A percentile compares a stretch with the other conserved stretches of the same genome.
phyloP scores from a whole-genome alignment of 1,284 basidiomycete genomes.

The Ganoderma leucocontextum region DNA sequence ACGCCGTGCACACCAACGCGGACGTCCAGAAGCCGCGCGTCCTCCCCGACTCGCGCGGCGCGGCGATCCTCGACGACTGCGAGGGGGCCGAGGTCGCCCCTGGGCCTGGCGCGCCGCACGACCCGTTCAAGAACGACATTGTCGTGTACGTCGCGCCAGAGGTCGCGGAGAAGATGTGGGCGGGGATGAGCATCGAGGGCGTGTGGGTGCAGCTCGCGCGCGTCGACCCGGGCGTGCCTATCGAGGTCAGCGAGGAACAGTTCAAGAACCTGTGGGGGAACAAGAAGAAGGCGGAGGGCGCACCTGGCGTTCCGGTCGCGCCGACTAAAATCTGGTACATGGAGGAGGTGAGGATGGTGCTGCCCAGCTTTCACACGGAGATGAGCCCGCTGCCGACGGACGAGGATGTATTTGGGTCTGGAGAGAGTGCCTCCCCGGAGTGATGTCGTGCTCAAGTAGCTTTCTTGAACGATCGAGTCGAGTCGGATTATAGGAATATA shows the following conservation, averaged over 20 bases:
- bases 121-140: constrained; percentile 62
- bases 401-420: constrained; percentile 30
- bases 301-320: constrained; percentile 36
- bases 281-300: constrained; percentile 25
- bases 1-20: constrained; percentile 47
- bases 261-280: constrained; percentile 16
- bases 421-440: not conserved
- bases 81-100: constrained; percentile 16
- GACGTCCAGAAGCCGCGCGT: constrained; percentile 51
- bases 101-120: constrained; percentile 42
- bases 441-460: not conserved
- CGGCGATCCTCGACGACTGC: constrained; percentile 42
- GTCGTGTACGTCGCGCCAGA: constrained; percentile 59
- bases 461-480: not conserved
- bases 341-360: constrained; percentile 37
- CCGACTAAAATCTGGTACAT: constrained; percentile 43
- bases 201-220: constrained; percentile 70
- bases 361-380: constrained; percentile 43
- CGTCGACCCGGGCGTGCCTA: constrained; percentile 33
- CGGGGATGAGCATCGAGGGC: constrained; percentile 64
- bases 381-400: constrained; percentile 32
- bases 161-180: constrained; percentile 50
- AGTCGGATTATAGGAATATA: not conserved
- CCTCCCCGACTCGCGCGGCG: constrained; percentile 52
- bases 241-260: constrained; percentile 24